Evolutionary conservation across 225 moss, liverwort and hornwort genomes (phyloP).

Genomic region (Pseudoscleropodium purum): DNA sequence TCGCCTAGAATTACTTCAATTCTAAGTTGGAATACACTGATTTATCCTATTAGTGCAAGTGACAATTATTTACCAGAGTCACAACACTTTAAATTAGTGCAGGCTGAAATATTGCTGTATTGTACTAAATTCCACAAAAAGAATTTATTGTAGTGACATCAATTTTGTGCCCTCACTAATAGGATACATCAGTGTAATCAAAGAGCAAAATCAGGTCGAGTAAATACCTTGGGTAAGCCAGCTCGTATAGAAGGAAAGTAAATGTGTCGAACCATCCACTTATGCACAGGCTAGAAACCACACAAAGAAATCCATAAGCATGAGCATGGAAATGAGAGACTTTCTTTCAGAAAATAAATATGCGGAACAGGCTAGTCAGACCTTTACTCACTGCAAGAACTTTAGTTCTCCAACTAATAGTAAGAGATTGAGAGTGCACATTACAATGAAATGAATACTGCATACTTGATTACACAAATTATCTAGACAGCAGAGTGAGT

Average conservation of each 20-base stretch:
- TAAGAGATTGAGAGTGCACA: not conserved
- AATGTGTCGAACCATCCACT: slow-evolving; percentile 97
- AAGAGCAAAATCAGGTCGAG: not conserved
- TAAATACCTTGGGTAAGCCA: slow-evolving; percentile 62
- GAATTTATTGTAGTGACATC: not conserved
- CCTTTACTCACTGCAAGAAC: not conserved
- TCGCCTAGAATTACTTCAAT: not conserved
- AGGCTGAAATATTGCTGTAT: not conserved
- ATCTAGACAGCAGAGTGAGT: not conserved
- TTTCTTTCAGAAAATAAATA: not conserved
- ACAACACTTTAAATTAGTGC: not conserved
- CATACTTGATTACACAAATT: not conserved
- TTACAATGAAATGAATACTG: not conserved
- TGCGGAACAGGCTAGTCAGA: not conserved
- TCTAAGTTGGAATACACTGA: not conserved
- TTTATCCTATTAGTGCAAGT: not conserved
- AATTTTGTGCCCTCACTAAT: not conserved
- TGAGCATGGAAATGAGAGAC: not conserved
- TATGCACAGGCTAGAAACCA: slow-evolving; percentile 81
- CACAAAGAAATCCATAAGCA: not conserved
- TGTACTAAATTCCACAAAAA: not conserved
- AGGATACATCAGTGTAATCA: not conserved
- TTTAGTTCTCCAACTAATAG: not conserved
- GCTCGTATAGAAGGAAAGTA: slow-evolving; percentile 89
- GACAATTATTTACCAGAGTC: not conserved